Base-by-base conservation (phyloP, 805 yeast genomes). In the Hyphopichia homilentoma region DNA sequence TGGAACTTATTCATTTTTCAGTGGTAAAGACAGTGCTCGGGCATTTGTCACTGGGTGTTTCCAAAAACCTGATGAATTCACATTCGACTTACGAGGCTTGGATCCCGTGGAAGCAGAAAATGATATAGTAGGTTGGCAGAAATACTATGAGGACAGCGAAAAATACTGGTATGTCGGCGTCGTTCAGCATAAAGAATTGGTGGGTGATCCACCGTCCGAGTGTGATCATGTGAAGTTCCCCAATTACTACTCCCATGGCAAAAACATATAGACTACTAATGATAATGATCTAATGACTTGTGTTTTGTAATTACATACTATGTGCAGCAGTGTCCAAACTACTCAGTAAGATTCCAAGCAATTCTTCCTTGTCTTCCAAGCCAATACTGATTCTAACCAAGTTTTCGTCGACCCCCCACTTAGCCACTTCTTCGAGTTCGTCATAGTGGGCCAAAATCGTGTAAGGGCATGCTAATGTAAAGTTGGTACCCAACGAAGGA, bases 401-500 rank as follows among this genome's bases (percentile, higher is more conserved):
- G 50, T 81, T 73, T 38, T 79, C 65, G 51, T 85, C 95, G 20
- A 88, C 85, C 2, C 93, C 95, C 81, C 86, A 88, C 46, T 77
- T 65, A 31, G 73, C 84, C 15, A 84, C 81, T 48, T 79, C 87
- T 38, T 85, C 90, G 35, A 87, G 61, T 56, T 88, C 96, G 34
- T 68, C 71, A 56, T 78, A 86, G 55, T 88, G 96, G 3, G 95
- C 95, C 38, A 89, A 66, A 29, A 89, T 75, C 5, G 95, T 73
- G 58, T 89, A 89, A 6, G 97, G 96, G 53, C 95, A 88, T 4
- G 88, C 88, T 45, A 88, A 65, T 0, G 95, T 82, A 62, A 86
- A 85, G 59, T 84, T 88, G 0, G 96, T 86, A 8, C 96, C 96
- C 44, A 88, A 69, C 11, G 93, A 81, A 3, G 96, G 96, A 2